These are phyloP conservation scores for Microthlaspi erraticum DNA, from an alignment of 345 rosid genomes.

Conservation along the genomic window DNA sequence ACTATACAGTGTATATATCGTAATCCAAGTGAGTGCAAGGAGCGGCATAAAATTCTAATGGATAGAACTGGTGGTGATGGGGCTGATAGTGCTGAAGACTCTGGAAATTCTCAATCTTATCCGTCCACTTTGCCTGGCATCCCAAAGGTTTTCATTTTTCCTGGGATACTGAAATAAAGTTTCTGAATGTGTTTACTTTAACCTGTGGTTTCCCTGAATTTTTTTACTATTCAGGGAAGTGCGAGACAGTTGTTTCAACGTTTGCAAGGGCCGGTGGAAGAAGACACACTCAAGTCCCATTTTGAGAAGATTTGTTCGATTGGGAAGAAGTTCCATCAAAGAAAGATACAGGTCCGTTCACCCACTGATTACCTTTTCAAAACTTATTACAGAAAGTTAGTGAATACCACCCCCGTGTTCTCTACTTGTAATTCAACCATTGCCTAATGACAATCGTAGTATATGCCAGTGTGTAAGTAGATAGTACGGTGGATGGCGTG, in stretches of 20 bases:
- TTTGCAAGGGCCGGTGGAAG: conserved; percentile 91
- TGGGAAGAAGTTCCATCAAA: conserved; percentile 67
- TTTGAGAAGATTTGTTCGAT: conserved; percentile 81
- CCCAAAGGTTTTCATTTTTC: conserved; percentile 63
- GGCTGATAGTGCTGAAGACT: conserved; percentile 97
- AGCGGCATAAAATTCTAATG: conserved; percentile 87
- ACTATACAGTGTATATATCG: conserved; percentile 77
- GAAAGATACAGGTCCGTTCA: conserved; percentile 69
- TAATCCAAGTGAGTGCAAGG: conserved; percentile 91
- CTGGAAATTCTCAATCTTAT: conserved; percentile 94
- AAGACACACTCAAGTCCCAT: conserved; percentile 88
- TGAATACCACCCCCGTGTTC: no score
- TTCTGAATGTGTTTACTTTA: conserved; percentile 8
- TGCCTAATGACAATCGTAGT: background rate
- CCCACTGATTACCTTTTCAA: conserved; percentile 13
- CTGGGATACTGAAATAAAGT: conserved; percentile 5
- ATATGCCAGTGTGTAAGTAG: conserved; percentile 2
- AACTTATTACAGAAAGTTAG: conserved; percentile 15
- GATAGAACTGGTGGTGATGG: conserved; percentile 88
- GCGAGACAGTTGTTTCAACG: conserved; percentile 97
- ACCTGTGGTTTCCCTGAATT: conserved; percentile 23
- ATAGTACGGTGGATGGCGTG: no score
- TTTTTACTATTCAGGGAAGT: conserved; percentile 76
- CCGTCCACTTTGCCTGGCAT: conserved; percentile 98
- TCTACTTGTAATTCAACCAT: conserved; percentile 2